Conservation (phyloP, 305 asterid species). For the Solanum hybrid region DNA sequence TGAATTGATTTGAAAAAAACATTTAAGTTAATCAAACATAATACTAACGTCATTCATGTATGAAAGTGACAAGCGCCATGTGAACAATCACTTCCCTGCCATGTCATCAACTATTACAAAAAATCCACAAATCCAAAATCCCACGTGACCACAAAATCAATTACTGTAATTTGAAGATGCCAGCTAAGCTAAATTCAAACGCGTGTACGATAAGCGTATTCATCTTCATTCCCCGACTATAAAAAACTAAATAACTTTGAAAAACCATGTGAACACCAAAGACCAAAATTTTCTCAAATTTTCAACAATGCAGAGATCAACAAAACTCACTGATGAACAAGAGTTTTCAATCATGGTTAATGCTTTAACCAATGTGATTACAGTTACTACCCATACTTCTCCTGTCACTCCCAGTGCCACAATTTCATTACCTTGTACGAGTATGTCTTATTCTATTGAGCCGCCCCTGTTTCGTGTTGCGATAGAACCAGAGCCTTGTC, state of each 20-base stretch:
- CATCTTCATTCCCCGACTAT: background rate
- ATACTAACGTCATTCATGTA: no score
- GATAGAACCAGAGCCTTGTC: constrained; percentile 31
- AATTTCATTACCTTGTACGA: background rate
- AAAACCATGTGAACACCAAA: background rate
- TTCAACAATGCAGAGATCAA: constrained; percentile 39
- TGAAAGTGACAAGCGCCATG: background rate
- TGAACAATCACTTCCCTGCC: background rate
- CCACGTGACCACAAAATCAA: background rate
- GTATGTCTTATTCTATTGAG: background rate
- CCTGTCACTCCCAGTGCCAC: background rate
- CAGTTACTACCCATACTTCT: constrained; percentile 7
- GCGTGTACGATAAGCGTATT: background rate
- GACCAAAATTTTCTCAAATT: background rate
- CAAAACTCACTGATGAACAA: constrained; percentile 33
- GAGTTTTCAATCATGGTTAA: constrained; percentile 58
- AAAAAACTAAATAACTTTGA: background rate
- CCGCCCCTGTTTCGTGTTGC: constrained; percentile 17
- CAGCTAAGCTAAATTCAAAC: background rate
- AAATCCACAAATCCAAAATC: background rate
- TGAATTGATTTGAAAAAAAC: no score
- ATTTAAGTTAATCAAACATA: no score
- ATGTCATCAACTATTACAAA: background rate
- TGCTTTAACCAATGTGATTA: constrained; percentile 47
- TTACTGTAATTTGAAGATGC: background rate